A percentile compares a stretch with the other conserved stretches of the same genome.
phyloP scores from a whole-genome alignment of 2,329 filamentous ascomycete species.

The Talaromyces sp. region DNA sequence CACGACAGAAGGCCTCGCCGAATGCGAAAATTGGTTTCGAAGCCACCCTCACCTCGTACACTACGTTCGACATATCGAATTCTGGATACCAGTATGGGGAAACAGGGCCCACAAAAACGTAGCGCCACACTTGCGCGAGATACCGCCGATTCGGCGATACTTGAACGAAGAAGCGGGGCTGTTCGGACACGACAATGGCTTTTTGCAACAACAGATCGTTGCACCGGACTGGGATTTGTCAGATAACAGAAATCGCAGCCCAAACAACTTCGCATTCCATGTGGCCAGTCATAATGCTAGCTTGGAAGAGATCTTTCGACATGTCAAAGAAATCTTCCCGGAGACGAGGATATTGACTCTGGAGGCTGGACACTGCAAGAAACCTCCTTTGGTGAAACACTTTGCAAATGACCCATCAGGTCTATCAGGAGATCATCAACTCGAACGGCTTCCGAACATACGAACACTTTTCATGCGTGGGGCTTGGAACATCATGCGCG shows the following conservation, averaged over 20 bases:
- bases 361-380: slow-evolving; percentile 73
- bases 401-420: slow-evolving; percentile 44
- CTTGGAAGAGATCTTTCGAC: slow-evolving; percentile 65
- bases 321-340: slow-evolving; percentile 58
- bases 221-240: slow-evolving; percentile 27
- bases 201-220: background rate
- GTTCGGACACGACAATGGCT: slow-evolving; percentile 17
- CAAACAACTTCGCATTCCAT: slow-evolving; percentile 31
- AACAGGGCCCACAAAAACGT: slow-evolving; percentile 53
- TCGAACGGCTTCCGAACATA: slow-evolving; percentile 55
- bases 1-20: slow-evolving; percentile 59
- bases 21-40: slow-evolving; percentile 60
- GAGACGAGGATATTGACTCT: slow-evolving; percentile 65
- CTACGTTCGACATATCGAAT: slow-evolving; percentile 69
- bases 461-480: slow-evolving; percentile 69
- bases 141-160: slow-evolving; percentile 27
- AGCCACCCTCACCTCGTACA: slow-evolving; percentile 56
- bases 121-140: slow-evolving; percentile 31
- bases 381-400: slow-evolving; percentile 64
- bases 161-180: slow-evolving; percentile 25
- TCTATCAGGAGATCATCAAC: slow-evolving; percentile 29
- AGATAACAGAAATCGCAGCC: slow-evolving; percentile 22
- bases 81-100: slow-evolving; percentile 72
- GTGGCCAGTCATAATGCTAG: slow-evolving; percentile 60
- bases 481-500: slow-evolving; percentile 72